Base-by-base conservation (phyloP, 306 rosid species). In the Vigna nakashimae region DNA sequence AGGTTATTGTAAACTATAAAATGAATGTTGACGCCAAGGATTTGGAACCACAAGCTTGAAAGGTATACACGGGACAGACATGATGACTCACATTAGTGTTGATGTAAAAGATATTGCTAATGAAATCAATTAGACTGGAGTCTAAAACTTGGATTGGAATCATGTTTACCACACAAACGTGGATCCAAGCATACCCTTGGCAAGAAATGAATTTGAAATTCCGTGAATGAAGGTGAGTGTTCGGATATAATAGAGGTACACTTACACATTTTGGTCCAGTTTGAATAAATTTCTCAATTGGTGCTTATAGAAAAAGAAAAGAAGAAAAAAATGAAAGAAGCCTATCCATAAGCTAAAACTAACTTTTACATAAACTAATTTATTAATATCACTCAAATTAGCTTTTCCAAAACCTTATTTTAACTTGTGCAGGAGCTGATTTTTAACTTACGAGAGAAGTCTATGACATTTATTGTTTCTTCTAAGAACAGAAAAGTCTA, bases 191-290 rank as follows among this genome's bases (percentile, higher is more conserved):
- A 18, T 53, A 53, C 2, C 26, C 11, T 18, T 17, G 15, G 24
- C 24, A 64, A 20, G 65, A 8, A 71, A 65, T 49, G 9, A 53
- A 38, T 45, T n/a, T 67, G 51, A 28, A 57, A 57, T 43, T 18
- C 49, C 49, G 22, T 16, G 43, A 58, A 18, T 69, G 3, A 22
- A 58, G 15, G 34, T 57, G 18, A 63, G 28, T 51, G 38, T 6
- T 42, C 72, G 71, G 55, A 17, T 15, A 28, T 55, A 52, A 9
- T 20, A 28, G 20, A 18, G 28, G 0, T 17, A 52, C 26, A 53
- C 59, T n/a, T 6, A 49, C 16, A 51, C 22, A 51, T 16, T 51
- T 51, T 51, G 15, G 50, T 45, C 50, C 1, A 2, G 1, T 12
- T 45, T 10, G 15, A 12, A 45, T 45, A 45, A 45, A 15, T 15